Evolutionary conservation across 306 rosid species (phyloP), one percentile per base, ranked within the genome.

Genomic region (Morella rubra): DNA sequence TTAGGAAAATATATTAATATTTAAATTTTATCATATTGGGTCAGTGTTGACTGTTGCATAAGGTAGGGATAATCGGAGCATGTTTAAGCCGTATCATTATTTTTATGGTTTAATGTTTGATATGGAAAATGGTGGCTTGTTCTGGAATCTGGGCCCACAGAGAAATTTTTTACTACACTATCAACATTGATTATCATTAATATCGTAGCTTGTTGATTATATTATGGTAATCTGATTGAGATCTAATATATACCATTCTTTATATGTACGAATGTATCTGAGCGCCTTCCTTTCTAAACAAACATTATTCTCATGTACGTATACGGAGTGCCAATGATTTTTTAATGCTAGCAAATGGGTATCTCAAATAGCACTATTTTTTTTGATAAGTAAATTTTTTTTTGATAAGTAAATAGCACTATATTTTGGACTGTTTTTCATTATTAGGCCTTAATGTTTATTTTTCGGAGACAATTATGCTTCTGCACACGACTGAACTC

Each of bases 121-220:
- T 73, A 71, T 75, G 44, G 56, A 67, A 54, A 46, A 60, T 80
- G 24, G 76, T 41, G 50, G 73, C 19, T 69, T 76, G 76, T 53
- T 76, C 42, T 78, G 76, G 83, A 76, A 79, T 66, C 73, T 71
- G 89, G 85, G 77, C 84, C 84, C 86, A 81, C 84, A n/a, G 10
- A 13, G 18, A 24, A 52, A 19, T 73, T 61, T 10, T 62, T 71
- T 19, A 32, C 59, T 44, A 67, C 83, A 51, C 75, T 83, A 56
- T 51, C 5, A 15, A 47, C 69, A 27, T 72, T 61, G 27, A 11
- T 78, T 24, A 14, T 12, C 18, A 40, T 54, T 44, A 74, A 50
- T 44, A 37, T 56, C 8, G 2, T 24, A 12, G 50, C 55, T 65
- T 50, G 66, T 86, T 69, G n/a, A 68, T 76, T 46, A 19, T 61